These are phyloP conservation scores for Heterobasidion annosum DNA, from an alignment of 1,284 basidiomycete species.

Conservation along the genomic window DNA sequence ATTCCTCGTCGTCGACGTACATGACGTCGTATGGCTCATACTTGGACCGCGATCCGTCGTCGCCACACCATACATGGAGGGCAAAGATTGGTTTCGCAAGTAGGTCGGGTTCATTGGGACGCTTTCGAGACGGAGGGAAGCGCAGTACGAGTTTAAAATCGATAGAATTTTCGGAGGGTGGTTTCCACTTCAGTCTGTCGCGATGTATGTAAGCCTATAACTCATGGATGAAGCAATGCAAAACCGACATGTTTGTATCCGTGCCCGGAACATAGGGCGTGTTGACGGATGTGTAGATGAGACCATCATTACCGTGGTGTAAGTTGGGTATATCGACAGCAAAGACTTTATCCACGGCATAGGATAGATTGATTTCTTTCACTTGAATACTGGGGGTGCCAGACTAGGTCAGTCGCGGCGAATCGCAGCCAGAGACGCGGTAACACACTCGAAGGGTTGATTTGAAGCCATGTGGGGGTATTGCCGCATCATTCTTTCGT, in stretches of 20 bases:
- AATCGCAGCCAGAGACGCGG: background rate
- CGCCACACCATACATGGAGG: conserved; percentile 74
- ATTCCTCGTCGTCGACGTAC: conserved; percentile 84
- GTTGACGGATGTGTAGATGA: conserved; percentile 93
- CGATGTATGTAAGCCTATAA: conserved; percentile 2
- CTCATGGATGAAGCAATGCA: background rate
- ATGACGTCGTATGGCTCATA: conserved; percentile 89
- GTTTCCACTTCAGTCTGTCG: conserved; percentile 96
- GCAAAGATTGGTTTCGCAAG: conserved; percentile 82
- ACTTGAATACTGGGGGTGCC: conserved; percentile 58
- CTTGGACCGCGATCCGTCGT: conserved; percentile 40
- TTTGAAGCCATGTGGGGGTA: conserved; percentile 54
- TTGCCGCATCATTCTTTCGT: conserved; percentile 60
- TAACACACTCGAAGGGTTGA: conserved; percentile 78
- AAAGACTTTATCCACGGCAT: conserved; percentile 83
- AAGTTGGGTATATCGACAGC: conserved; percentile 78
- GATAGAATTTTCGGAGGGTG: conserved; percentile 95
- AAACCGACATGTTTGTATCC: conserved; percentile 79
- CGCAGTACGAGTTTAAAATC: conserved; percentile 94
- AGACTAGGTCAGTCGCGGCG: conserved; percentile 4
- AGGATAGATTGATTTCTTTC: conserved; percentile 87
- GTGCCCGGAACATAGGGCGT: conserved; percentile 86
- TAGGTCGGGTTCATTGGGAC: conserved; percentile 66
- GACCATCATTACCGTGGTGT: conserved; percentile 91
- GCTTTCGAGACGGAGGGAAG: conserved; percentile 64